phyloP scores from a whole-genome alignment of 1,284 basidiomycete genomes.

The Grifola frondosa region DNA sequence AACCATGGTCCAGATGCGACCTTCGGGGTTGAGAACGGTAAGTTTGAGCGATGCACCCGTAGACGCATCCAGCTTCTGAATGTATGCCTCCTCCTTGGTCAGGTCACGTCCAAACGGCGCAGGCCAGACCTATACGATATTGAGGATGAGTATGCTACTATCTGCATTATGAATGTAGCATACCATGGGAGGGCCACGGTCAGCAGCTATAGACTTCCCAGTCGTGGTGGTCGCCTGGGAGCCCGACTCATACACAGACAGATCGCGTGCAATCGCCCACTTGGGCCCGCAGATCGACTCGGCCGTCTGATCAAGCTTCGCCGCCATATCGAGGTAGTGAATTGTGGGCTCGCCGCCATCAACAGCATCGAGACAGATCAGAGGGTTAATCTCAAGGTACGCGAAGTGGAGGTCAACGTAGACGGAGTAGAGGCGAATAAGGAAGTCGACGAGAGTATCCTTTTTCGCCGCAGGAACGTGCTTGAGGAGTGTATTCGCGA shows the following conservation, averaged over 20 bases:
- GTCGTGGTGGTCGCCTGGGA: slow-evolving; percentile 43
- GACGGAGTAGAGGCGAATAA: slow-evolving; percentile 93
- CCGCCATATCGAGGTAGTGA: slow-evolving; percentile 98
- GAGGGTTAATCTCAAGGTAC: slow-evolving; percentile 99
- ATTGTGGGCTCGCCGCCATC: slow-evolving; percentile 77
- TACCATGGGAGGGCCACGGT: slow-evolving; percentile 96
- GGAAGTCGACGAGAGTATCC: slow-evolving; percentile 90
- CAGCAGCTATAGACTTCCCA: slow-evolving; percentile 65
- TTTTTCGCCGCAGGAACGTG: slow-evolving; percentile 82
- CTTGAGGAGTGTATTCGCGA: slow-evolving; percentile 75
- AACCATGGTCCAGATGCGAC: slow-evolving; percentile 99
- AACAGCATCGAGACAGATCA: slow-evolving; percentile 89
- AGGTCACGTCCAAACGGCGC: slow-evolving; percentile 97
- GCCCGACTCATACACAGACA: slow-evolving; percentile 65
- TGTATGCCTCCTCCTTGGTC: slow-evolving; percentile 99
- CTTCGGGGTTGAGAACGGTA: slow-evolving; percentile 93
- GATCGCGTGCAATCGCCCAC: slow-evolving; percentile 97
- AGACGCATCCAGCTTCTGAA: slow-evolving; percentile 95
- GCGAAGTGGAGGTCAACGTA: slow-evolving; percentile 98
- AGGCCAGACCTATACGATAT: slow-evolving; percentile 69
- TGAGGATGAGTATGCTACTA: slow-evolving; percentile 10
- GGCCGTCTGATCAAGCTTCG: slow-evolving; percentile 98
- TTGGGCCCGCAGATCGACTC: slow-evolving; percentile 98
- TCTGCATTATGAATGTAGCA: slow-evolving; percentile 17
- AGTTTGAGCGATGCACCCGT: slow-evolving; percentile 98